Conservation (phyloP, 2,329 filamentous ascomycete genomes). For the Clonostachys byssicola region DNA sequence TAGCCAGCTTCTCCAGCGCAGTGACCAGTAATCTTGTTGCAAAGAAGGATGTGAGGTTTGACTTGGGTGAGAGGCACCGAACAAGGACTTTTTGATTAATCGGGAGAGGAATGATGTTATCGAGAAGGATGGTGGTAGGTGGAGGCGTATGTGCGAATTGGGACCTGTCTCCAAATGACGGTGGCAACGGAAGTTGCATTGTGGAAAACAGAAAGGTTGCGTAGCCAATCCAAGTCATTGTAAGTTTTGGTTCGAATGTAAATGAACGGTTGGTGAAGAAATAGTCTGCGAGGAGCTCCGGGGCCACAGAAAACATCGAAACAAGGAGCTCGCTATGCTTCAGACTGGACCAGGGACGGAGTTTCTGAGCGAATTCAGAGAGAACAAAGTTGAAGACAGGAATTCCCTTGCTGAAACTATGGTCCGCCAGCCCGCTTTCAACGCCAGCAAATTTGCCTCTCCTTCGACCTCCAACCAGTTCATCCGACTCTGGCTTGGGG, state of each 20-base stretch:
- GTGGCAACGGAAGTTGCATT: conserved; percentile 70
- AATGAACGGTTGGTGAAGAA: conserved; percentile 79
- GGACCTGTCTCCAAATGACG: conserved; percentile 63
- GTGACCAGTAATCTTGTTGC: conserved; percentile 74
- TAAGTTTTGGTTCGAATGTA: conserved; percentile 85
- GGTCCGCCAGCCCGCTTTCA: conserved; percentile 66
- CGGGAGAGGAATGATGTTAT: conserved; percentile 81
- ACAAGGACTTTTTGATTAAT: conserved; percentile 75
- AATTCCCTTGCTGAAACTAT: conserved; percentile 60
- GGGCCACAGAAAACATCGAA: conserved; percentile 73
- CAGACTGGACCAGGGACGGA: conserved; percentile 79
- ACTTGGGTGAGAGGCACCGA: conserved; percentile 74
- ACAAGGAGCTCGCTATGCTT: conserved; percentile 79
- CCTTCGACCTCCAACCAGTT: conserved; percentile 10
- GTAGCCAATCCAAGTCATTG: conserved; percentile 92
- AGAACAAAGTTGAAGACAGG: conserved; percentile 77
- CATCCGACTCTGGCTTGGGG: conserved; percentile 62
- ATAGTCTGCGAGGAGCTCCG: conserved; percentile 85
- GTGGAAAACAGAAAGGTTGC: conserved; percentile 82
- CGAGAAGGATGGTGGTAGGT: conserved; percentile 72
- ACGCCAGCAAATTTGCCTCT: conserved; percentile 42
- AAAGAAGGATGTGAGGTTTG: conserved; percentile 79
- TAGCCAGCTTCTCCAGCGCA: conserved; percentile 73
- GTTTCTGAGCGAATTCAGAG: conserved; percentile 70
- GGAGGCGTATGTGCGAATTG: conserved; percentile 66